Conservation (phyloP, 1,139 yeast species). For the Yamadazyma blattariae region DNA sequence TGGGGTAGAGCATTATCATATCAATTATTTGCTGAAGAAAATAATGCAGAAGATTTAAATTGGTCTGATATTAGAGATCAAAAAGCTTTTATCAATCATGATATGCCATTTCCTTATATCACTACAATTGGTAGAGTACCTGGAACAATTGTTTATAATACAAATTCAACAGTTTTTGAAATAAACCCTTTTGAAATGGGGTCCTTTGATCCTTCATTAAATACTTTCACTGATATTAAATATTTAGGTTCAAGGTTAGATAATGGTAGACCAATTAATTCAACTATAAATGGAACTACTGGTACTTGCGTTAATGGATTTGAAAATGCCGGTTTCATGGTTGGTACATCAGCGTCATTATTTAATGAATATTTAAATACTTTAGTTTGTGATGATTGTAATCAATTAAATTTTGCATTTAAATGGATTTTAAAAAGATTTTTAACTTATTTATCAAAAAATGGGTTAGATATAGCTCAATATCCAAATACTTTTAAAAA, state of each 20-base stretch:
- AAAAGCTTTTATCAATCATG: conserved; percentile 26
- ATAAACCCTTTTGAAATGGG: conserved; percentile 45
- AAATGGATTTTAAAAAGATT: conserved; percentile 44
- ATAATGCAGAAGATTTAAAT: conserved; percentile 23
- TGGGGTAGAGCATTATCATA: conserved; percentile 42
- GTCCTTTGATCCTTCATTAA: conserved; percentile 38
- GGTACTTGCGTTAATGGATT: conserved; percentile 58
- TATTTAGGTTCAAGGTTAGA: conserved; percentile 34
- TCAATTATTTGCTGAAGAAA: conserved; percentile 30
- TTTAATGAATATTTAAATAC: conserved; percentile 69
- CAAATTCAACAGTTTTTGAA: conserved; percentile 39
- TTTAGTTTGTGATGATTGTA: conserved; percentile 44
- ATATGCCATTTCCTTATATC: conserved; percentile 42
- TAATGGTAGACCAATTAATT: conserved; percentile 25
- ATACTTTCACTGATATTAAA: conserved; percentile 34
- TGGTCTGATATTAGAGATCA: conserved; percentile 33
- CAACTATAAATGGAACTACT: too few species aligned
- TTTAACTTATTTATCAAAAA: conserved; percentile 42
- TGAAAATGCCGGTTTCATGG: conserved; percentile 73
- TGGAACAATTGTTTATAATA: conserved; percentile 25
- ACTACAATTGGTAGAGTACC: conserved; percentile 38
- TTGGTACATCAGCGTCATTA: conserved; percentile 78
- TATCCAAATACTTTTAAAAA: conserved; percentile 54
- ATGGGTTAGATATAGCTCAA: conserved; percentile 36
- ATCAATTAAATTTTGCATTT: conserved; percentile 45